Percentiles rank a stretch among this genome's conserved stretches.
These are phyloP conservation scores for Neofusicoccum cordaticola DNA, from an alignment of 2,329 filamentous ascomycete genomes.

Conservation along the genomic window DNA sequence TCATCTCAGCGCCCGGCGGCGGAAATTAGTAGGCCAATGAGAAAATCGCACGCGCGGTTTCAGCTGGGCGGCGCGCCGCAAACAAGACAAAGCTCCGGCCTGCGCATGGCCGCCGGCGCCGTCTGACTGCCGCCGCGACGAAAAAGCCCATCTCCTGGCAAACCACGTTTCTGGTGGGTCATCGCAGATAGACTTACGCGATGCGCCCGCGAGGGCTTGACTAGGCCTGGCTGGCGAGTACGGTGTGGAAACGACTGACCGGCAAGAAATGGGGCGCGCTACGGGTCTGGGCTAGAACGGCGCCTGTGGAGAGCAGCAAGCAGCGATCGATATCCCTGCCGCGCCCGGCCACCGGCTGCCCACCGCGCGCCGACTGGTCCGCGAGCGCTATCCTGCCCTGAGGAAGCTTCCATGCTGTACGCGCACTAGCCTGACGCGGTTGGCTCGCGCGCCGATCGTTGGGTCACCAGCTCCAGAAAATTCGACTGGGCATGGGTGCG, in stretches of 20 bases:
- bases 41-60: not conserved
- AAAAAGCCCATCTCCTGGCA: not conserved
- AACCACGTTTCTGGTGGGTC: not conserved
- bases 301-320: no score
- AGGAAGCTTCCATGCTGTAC: not conserved
- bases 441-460: not conserved
- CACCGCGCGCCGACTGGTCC: not conserved
- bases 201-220: not conserved
- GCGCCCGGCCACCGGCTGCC: not conserved
- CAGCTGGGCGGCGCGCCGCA: not conserved
- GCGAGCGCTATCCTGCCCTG: not conserved
- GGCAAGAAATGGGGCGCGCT: not conserved
- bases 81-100: no score
- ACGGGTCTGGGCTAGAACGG: no score
- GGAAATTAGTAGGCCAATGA: constrained; percentile 2
- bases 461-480: not conserved
- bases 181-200: not conserved
- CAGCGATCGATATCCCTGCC: not conserved
- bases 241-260: not conserved
- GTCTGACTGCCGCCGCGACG: not conserved
- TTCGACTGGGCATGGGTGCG: not conserved
- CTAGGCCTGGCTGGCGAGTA: no score
- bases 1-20: not conserved
- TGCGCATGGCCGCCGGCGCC: no score
- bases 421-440: not conserved